A percentile compares a stretch with the other conserved stretches of the same genome.
These are phyloP conservation scores for Eustoma russellianum DNA, from an alignment of 257 asterid genomes.

Conservation along the genomic window DNA sequence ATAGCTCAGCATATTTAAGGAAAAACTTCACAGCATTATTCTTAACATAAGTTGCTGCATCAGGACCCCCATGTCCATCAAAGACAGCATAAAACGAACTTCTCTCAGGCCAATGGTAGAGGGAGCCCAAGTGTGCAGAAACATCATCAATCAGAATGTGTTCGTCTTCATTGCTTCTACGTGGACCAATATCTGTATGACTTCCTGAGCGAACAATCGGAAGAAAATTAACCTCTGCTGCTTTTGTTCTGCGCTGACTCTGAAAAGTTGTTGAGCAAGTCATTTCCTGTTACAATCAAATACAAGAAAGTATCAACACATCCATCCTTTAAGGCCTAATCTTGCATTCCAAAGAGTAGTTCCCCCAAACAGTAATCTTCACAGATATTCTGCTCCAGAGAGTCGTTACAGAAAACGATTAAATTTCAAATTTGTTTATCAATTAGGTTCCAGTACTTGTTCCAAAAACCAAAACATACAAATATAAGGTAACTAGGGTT, in stretches of 20 bases:
- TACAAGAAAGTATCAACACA: no score
- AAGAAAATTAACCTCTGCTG: neutral
- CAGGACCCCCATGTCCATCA: constrained; percentile 93
- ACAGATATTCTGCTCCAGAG: no score
- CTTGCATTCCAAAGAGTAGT: no score
- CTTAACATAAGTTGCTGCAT: constrained; percentile 69
- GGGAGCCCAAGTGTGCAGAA: constrained; percentile 48
- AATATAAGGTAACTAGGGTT: no score
- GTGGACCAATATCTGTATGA: constrained; percentile 10
- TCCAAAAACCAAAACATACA: no score
- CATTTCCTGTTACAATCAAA: no score
- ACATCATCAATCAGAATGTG: constrained; percentile 74
- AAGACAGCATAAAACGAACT: constrained; percentile 79
- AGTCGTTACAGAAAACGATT: no score
- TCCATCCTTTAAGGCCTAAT: no score
- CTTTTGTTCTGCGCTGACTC: constrained; percentile 1
- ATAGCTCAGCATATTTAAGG: constrained; percentile 53
- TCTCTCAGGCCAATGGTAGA: constrained; percentile 47
- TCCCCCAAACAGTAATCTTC: no score
- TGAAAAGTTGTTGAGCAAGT: neutral
- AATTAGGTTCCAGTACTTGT: no score
- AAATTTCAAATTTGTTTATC: no score
- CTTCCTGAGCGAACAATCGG: constrained; percentile 11
- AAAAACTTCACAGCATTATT: constrained; percentile 48
- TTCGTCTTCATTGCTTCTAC: constrained; percentile 61